These are phyloP conservation scores for Blastobotrys elegans DNA, from an alignment of 1,139 yeast genomes.

Conservation along the genomic window DNA sequence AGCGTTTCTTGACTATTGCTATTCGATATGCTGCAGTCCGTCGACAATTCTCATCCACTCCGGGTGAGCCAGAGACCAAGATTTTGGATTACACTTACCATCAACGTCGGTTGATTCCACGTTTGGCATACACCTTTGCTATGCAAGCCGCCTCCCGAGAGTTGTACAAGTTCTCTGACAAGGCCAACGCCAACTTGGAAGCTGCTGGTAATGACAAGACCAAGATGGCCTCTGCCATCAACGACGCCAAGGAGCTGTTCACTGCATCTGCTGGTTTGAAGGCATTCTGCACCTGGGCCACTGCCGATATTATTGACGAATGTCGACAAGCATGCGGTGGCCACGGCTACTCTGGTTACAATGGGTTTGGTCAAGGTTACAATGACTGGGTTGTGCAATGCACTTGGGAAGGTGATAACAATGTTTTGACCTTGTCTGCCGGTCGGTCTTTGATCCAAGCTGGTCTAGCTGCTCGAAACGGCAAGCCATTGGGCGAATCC, in stretches of 20 bases:
- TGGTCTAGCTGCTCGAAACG: constrained; percentile 31
- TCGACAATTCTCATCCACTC: constrained; percentile 66
- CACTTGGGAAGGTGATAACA: constrained; percentile 98
- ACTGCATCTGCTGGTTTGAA: constrained; percentile 85
- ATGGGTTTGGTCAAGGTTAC: constrained; percentile 84
- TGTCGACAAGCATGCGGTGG: constrained; percentile 97
- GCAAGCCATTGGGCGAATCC: constrained; percentile 30
- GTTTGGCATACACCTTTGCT: constrained; percentile 73
- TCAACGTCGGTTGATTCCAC: constrained; percentile 80
- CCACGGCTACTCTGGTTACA: constrained; percentile 87
- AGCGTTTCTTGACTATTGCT: constrained; percentile 78
- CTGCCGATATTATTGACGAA: constrained; percentile 75
- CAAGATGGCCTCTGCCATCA: constrained; percentile 41
- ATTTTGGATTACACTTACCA: constrained; percentile 80
- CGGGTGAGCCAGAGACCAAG: constrained; percentile 35
- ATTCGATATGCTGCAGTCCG: constrained; percentile 85
- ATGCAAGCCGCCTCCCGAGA: constrained; percentile 70
- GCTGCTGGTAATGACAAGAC: constrained; percentile 34
- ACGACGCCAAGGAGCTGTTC: constrained; percentile 69
- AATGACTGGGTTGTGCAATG: constrained; percentile 94
- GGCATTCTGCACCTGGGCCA: constrained; percentile 85
- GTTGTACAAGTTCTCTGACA: constrained; percentile 49
- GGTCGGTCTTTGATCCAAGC: constrained; percentile 47
- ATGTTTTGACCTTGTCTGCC: constrained; percentile 73
- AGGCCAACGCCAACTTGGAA: constrained; percentile 48